Evolutionary conservation across 2,329 filamentous ascomycete genomes (phyloP), one percentile per base, ranked within the genome.

Genomic region (Coniochaeta ligniaria): DNA sequence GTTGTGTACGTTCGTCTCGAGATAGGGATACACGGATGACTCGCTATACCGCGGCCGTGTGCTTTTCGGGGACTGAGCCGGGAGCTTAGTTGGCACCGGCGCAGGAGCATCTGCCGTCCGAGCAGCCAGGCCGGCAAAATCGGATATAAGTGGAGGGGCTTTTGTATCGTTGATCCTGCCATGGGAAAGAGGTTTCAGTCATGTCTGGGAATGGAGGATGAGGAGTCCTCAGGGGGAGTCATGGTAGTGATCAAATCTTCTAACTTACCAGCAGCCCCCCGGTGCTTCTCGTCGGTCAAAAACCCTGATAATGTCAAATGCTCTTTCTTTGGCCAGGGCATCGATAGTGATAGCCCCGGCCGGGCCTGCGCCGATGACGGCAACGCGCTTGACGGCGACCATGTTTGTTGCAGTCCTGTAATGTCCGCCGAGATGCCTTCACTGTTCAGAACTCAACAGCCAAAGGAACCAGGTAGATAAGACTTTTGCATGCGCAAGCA

Each of bases 1-100:
- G 6, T 76, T 75, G 63, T 83, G 80, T 50, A 89, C 81, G 63
- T 89, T 89, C 2, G 85, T 89, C 67, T 89, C 83, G n/a, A 89
- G 72, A 22, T 82, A 80, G 0, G 83, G 82, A 64, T 88, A 88
- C 20, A 88, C 76, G 0, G 82, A 82, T 0, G 84, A 83, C 62
- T 87, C 83, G 14, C 76, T 71, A 66, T 81, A 85, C 2, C 83
- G 80, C 20, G 79, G 76, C 60, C 77, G 76, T 1, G 68, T 61
- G 14, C 73, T 69, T 45, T 74, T 75, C 0, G 78, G 74, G 0
- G 76, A 74, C 59, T 75, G 71, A 0, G 78, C 73, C 3, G 84
- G 85, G 0, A 86, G 70, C 0, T 65, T 62, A 1, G 71, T 60
- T 0, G 84, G 84, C 22, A 84, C 72, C 2, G 73, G 31, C 0